Evolutionary conservation across 2,329 filamentous ascomycete genomes (phyloP).

Genomic region (Sporothrix curviconia): DNA sequence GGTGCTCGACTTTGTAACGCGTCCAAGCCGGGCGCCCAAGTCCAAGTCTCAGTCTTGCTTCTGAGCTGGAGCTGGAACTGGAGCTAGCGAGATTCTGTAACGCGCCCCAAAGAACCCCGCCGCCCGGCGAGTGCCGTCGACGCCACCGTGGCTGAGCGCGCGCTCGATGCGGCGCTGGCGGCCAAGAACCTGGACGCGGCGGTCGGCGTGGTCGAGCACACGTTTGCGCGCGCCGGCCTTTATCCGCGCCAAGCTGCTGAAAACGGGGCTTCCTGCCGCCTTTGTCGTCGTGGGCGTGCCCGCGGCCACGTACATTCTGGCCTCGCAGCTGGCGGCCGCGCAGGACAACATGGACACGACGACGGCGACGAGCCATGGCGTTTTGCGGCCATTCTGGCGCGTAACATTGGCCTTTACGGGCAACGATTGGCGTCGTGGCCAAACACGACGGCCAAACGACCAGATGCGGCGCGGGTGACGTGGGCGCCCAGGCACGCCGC

Average conservation of each 20-base stretch:
- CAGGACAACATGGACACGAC: constrained; percentile 72
- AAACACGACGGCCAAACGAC: constrained; percentile 82
- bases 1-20: constrained; percentile 79
- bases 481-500: constrained; percentile 78
- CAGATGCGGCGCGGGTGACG: constrained; percentile 89
- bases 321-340: constrained; percentile 57
- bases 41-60: too few species aligned
- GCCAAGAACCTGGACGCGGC: constrained; percentile 71
- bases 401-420: constrained; percentile 74
- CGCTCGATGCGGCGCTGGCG: constrained; percentile 72
- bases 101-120: constrained; percentile 60
- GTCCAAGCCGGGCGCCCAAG: constrained; percentile 66
- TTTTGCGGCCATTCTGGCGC: constrained; percentile 77
- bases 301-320: constrained; percentile 62
- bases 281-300: constrained; percentile 53
- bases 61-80: too few species aligned
- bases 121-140: constrained; percentile 66
- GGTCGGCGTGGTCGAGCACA: constrained; percentile 65
- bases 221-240: constrained; percentile 63
- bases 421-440: constrained; percentile 75
- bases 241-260: constrained; percentile 59
- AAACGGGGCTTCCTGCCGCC: constrained; percentile 55
- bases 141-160: constrained; percentile 60
- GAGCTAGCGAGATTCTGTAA: too few species aligned
- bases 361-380: constrained; percentile 68